Percentiles rank a stretch among this genome's conserved stretches.
These are phyloP conservation scores for Phaeolepiota aurea DNA, from an alignment of 768 basidiomycete genomes.

Conservation along the genomic window DNA sequence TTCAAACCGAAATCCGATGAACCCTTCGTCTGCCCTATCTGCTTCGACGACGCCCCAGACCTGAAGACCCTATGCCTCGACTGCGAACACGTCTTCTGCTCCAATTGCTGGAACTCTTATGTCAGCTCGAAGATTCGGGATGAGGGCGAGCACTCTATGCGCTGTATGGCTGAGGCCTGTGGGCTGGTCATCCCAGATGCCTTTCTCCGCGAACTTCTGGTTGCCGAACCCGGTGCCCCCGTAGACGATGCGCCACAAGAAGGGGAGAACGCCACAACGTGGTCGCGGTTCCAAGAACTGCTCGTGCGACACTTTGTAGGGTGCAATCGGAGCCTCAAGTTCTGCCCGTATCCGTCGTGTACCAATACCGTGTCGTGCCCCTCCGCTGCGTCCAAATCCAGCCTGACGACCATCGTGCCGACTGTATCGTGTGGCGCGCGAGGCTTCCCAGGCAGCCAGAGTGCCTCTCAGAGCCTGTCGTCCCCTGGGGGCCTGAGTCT, in stretches of 20 bases:
- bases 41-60: constrained; percentile 68
- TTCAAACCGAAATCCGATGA: constrained; percentile 24
- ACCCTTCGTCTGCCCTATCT: constrained; percentile 86
- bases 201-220: constrained; percentile 51
- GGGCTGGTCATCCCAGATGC: constrained; percentile 53
- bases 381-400: constrained; percentile 65
- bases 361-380: constrained; percentile 90
- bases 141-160: constrained; percentile 64
- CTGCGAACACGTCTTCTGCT: constrained; percentile 84
- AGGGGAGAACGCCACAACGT: constrained; percentile 40
- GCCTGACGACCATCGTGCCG: constrained; percentile 76
- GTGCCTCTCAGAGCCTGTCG: constrained; percentile 22
- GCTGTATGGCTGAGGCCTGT: constrained; percentile 80
- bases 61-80: constrained; percentile 59
- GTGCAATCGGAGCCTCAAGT: constrained; percentile 76
- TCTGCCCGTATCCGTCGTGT: constrained; percentile 94
- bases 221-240: constrained; percentile 18
- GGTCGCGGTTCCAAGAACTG: constrained; percentile 76
- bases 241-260: constrained; percentile 15
- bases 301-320: constrained; percentile 86
- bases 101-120: constrained; percentile 79
- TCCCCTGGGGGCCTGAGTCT: constrained; percentile 16
- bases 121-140: constrained; percentile 72
- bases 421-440: constrained; percentile 79
- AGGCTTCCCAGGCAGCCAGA: constrained; percentile 27